These are phyloP conservation scores for Cucurbita pepo DNA, from an alignment of 306 rosid species.

Conservation along the genomic window DNA sequence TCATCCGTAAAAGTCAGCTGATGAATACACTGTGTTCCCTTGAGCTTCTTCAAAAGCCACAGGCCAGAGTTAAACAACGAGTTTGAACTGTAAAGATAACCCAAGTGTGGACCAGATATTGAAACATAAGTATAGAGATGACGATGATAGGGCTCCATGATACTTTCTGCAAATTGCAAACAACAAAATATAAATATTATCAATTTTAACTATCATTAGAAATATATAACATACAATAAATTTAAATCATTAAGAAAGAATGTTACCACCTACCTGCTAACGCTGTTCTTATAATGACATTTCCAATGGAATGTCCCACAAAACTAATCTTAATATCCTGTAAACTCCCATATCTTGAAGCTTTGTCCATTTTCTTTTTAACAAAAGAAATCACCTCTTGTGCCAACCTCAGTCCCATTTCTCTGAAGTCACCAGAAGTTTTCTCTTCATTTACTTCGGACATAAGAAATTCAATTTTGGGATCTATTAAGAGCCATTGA, in stretches of 20 bases:
- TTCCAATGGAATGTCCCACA: conserved; percentile 97
- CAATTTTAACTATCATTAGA: background rate
- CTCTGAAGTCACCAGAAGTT: conserved; percentile 83
- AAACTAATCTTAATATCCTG: conserved; percentile 70
- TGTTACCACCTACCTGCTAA: conserved; percentile 43
- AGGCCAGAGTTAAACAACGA: conserved; percentile 84
- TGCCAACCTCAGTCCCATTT: conserved; percentile 89
- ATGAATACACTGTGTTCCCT: conserved; percentile 78
- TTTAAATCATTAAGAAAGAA: conserved; percentile 5
- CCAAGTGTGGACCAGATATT: conserved; percentile 93
- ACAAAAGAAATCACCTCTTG: conserved; percentile 63
- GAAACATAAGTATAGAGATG: conserved; percentile 68
- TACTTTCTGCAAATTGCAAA: conserved; percentile 48
- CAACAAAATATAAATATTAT: background rate
- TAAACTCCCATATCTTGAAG: conserved; percentile 40
- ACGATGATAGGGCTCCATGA: conserved; percentile 68
- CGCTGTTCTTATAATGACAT: conserved; percentile 81
- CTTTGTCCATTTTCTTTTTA: conserved; percentile 66
- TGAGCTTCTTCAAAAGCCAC: conserved; percentile 87
- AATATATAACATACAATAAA: conserved; percentile 12
- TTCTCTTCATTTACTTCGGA: conserved; percentile 85
- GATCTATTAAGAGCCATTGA: conserved; percentile 88
- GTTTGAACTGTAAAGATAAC: conserved; percentile 92
- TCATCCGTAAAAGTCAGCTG: conserved; percentile 90
- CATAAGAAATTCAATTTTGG: conserved; percentile 74